These are phyloP conservation scores for Nasturtium officinale DNA, from an alignment of 345 rosid species.

Conservation along the genomic window DNA sequence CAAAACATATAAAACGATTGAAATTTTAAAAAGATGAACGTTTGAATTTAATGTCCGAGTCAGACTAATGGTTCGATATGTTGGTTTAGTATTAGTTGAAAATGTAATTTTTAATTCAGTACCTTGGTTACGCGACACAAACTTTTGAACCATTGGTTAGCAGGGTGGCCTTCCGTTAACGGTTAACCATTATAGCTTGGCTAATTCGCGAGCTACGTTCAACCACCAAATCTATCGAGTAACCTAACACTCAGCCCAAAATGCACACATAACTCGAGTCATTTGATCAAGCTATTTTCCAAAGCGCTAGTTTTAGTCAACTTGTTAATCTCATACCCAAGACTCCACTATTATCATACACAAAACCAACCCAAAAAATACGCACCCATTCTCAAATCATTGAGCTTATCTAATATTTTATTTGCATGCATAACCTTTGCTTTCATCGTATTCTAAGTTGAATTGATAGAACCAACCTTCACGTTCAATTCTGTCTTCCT, in stretches of 20 bases:
- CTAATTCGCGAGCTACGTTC: not conserved
- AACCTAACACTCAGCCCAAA: not conserved
- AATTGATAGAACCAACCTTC: conserved; percentile 11
- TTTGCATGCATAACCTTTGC: not conserved
- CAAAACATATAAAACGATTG: not conserved
- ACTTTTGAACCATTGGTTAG: not conserved
- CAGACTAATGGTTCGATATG: not conserved
- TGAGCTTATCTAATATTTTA: not conserved
- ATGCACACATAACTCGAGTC: not conserved
- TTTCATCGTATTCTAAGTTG: not conserved
- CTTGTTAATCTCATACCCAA: not conserved
- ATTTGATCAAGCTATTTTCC: not conserved
- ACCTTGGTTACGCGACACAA: not conserved
- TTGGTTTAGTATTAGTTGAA: not conserved
- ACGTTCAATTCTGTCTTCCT: conserved; percentile 2
- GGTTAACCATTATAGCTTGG: not conserved
- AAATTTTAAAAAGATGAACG: not conserved
- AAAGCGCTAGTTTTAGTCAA: not conserved
- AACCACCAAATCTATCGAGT: not conserved
- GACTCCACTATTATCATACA: not conserved
- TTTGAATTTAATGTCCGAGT: not conserved
- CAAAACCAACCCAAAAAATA: not conserved
- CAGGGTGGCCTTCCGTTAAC: not conserved
- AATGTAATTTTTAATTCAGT: not conserved
- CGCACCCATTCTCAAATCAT: not conserved